Conservation (phyloP, 169 alveolate species). For the Perkinsus olseni region DNA sequence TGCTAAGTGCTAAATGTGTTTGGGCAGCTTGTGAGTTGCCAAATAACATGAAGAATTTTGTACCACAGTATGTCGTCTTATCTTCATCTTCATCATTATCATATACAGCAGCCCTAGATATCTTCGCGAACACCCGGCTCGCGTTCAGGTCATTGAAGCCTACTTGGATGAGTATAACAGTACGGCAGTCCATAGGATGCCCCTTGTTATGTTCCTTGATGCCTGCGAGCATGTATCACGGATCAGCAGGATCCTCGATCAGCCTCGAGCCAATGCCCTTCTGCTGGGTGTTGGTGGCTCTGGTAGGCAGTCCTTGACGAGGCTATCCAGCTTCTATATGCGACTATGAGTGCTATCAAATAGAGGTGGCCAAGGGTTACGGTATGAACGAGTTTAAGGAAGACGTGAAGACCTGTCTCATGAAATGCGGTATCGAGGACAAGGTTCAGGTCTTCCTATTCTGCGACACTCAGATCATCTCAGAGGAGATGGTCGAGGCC, state of each 20-base stretch:
- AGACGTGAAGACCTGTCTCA: conserved; percentile 60
- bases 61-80: too few species aligned
- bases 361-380: conserved; percentile 75
- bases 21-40: too few species aligned
- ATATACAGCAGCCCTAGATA: too few species aligned
- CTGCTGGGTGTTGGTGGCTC: conserved; percentile 86
- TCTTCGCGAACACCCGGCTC: too few species aligned
- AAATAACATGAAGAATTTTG: too few species aligned
- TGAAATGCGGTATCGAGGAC: conserved; percentile 6
- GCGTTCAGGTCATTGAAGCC: conserved; percentile 53
- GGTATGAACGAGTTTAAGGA: conserved; percentile 80
- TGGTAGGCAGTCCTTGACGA: conserved; percentile 73
- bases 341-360: conserved; percentile 65
- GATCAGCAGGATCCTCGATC: conserved; percentile 69
- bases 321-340: conserved; percentile 71
- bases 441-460: conserved; percentile 80
- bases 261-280: conserved; percentile 78
- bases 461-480: conserved; percentile 78
- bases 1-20: too few species aligned
- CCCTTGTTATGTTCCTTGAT: conserved; percentile 84
- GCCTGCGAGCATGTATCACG: conserved; percentile 87
- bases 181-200: conserved; percentile 69
- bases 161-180: conserved; percentile 78
- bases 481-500: conserved; percentile 85
- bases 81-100: too few species aligned